Evolutionary conservation across 108 stramenopile species (phyloP).

Genomic region (Ochromonas danica): DNA sequence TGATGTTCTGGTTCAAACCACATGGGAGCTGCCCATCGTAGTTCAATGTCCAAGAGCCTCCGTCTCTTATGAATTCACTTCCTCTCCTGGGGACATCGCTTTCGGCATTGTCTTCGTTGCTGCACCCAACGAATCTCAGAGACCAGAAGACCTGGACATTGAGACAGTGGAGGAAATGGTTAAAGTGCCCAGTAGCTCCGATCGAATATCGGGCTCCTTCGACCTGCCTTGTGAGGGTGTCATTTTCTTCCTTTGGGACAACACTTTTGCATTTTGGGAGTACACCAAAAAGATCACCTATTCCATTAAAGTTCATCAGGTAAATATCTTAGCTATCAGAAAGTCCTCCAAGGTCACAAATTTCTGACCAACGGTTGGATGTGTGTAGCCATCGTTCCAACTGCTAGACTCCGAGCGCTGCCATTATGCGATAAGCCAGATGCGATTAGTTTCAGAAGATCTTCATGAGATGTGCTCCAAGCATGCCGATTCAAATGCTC

Average conservation of each 20-base stretch:
- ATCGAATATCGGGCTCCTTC: background rate
- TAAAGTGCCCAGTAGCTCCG: background rate
- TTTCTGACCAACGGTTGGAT: no score
- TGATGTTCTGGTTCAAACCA: slow-evolving; percentile 4
- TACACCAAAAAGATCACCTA: background rate
- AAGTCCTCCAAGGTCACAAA: no score
- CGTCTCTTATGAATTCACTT: background rate
- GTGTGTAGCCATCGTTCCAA: no score
- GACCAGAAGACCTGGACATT: background rate
- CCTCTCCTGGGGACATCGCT: background rate
- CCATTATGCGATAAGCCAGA: no score
- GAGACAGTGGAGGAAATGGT: background rate
- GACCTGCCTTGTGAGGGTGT: background rate
- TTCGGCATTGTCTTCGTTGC: slow-evolving; percentile 27
- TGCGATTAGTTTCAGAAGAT: background rate
- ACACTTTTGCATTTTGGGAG: background rate
- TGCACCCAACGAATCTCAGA: background rate
- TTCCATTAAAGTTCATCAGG: background rate
- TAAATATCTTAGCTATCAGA: no score
- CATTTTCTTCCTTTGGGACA: slow-evolving; percentile 19
- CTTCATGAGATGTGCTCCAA: background rate
- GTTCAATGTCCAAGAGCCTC: background rate
- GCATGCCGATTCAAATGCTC: background rate
- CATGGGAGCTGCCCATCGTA: slow-evolving; percentile 2
- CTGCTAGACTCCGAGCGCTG: no score